These are phyloP conservation scores for Punctularia strigosozonata DNA, from an alignment of 768 basidiomycete species.

Conservation along the genomic window DNA sequence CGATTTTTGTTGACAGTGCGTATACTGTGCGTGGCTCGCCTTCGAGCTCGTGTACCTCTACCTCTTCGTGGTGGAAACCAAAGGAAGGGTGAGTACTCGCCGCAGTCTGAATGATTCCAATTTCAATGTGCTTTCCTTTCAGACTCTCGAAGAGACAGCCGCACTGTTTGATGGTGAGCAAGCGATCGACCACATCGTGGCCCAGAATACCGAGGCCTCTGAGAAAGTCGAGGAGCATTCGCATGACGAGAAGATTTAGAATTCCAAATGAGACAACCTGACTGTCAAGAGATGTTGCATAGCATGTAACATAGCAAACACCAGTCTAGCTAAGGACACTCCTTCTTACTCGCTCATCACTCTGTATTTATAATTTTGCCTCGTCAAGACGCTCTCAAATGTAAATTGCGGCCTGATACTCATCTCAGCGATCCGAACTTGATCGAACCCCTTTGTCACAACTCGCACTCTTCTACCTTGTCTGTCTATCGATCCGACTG, in stretches of 20 bases:
- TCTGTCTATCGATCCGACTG: too few relatives aligned
- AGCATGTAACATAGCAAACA: too few relatives aligned
- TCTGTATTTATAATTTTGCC: too few relatives aligned
- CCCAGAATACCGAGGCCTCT: background rate
- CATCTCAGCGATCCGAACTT: too few relatives aligned
- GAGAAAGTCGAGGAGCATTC: background rate
- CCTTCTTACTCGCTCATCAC: too few relatives aligned
- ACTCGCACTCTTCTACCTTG: too few relatives aligned
- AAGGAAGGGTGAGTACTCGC: constrained; percentile 6
- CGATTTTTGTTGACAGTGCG: background rate
- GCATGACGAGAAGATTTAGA: background rate
- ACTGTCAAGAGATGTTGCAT: too few relatives aligned
- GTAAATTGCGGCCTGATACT: too few relatives aligned
- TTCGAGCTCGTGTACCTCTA: constrained; percentile 14
- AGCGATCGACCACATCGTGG: background rate
- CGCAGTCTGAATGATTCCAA: background rate
- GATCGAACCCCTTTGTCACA: too few relatives aligned
- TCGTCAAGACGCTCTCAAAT: too few relatives aligned
- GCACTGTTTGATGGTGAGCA: background rate
- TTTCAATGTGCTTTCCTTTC: background rate
- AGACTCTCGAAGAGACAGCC: background rate
- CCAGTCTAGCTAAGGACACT: too few relatives aligned
- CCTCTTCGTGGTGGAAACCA: constrained; percentile 25
- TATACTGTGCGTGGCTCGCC: constrained; percentile 11
- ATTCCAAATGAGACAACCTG: too few relatives aligned